A percentile compares a stretch with the other conserved stretches of the same genome.
These are phyloP conservation scores for Parathielavia appendiculata DNA, from an alignment of 495 filamentous ascomycete genomes.

Conservation along the genomic window DNA sequence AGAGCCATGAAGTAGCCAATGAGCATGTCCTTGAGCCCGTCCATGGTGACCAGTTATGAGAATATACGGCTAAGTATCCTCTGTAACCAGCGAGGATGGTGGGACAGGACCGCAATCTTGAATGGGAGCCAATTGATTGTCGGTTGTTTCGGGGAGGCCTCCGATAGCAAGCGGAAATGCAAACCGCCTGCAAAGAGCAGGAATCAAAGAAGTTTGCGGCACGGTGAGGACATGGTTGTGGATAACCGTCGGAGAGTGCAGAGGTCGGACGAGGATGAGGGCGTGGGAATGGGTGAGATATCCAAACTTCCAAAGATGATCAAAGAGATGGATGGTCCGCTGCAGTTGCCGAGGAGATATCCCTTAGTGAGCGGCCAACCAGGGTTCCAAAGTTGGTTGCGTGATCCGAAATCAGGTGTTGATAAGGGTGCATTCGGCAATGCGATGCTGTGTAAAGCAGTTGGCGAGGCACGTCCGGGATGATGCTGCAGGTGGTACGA, in stretches of 20 bases:
- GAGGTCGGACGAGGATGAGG: neutral
- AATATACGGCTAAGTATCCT: neutral
- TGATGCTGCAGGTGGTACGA: neutral
- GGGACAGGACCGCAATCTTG: neutral
- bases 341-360: neutral
- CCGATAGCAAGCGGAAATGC: neutral
- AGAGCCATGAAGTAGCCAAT: slow-evolving; percentile 41
- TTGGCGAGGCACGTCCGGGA: neutral
- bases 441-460: neutral
- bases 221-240: slow-evolving; percentile 10
- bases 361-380: too few relatives aligned
- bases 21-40: slow-evolving; percentile 19
- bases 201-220: slow-evolving; percentile 10
- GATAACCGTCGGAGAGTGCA: neutral
- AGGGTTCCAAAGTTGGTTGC: too few relatives aligned
- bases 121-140: neutral
- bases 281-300: neutral
- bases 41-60: slow-evolving; percentile 17
- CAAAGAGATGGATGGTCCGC: neutral
- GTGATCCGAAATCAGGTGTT: neutral
- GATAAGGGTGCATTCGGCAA: neutral
- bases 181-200: slow-evolving; percentile 11
- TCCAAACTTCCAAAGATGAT: too few relatives aligned
- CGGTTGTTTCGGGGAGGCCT: neutral
- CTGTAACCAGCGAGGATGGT: neutral